Percentiles rank a stretch among this genome's conserved stretches.
Evolutionary conservation across 805 yeast genomes (phyloP).

Genomic region (Candida arabinofermentans): DNA sequence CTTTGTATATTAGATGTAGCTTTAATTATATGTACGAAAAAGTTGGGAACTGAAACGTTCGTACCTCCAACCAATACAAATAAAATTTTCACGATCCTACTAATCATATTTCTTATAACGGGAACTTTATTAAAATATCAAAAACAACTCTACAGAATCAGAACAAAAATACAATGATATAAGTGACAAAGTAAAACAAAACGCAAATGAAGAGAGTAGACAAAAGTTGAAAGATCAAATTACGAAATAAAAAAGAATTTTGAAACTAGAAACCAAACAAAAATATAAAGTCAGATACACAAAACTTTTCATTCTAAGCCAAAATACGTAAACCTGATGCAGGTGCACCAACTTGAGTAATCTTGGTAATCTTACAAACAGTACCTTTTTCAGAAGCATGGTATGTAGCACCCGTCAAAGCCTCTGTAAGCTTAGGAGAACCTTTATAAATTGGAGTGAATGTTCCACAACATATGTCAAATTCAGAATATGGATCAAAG

Average conservation of each 20-base stretch:
- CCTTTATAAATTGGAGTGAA: constrained; percentile 87
- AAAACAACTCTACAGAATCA: neutral
- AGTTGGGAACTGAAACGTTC: too few relatives aligned
- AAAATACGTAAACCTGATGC: constrained; percentile 79
- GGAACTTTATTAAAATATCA: neutral
- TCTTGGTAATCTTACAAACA: constrained; percentile 66
- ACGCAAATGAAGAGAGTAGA: neutral
- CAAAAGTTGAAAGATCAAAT: neutral
- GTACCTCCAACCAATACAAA: too few relatives aligned
- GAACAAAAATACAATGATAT: neutral
- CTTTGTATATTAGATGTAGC: too few relatives aligned
- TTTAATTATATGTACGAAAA: too few relatives aligned
- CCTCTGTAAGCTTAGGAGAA: constrained; percentile 63
- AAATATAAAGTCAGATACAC: constrained; percentile 1
- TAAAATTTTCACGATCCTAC: too few relatives aligned
- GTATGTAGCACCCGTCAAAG: constrained; percentile 87
- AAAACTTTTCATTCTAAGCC: constrained; percentile 12
- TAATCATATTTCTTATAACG: too few relatives aligned
- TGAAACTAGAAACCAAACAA: neutral
- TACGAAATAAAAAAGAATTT: constrained; percentile 4
- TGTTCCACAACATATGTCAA: constrained; percentile 84
- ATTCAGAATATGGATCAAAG: constrained; percentile 88
- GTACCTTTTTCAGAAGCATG: constrained; percentile 74
- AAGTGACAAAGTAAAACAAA: neutral
- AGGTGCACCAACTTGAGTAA: constrained; percentile 84